phyloP scores from a whole-genome alignment of 2,329 filamentous ascomycete species.

The Cercospora citrullina region DNA sequence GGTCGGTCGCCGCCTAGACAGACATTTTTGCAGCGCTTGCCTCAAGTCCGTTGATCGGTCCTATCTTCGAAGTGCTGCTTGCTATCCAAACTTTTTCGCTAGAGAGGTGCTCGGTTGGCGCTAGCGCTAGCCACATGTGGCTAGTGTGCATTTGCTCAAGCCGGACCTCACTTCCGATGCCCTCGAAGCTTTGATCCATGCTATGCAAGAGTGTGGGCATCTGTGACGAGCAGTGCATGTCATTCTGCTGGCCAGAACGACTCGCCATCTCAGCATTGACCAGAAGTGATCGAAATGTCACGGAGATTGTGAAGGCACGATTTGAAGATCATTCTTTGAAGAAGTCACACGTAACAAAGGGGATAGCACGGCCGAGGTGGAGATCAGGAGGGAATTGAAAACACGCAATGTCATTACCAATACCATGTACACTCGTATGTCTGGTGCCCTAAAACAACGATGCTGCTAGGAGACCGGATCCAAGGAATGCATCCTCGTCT shows the following conservation, averaged over 20 bases:
- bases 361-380: background rate
- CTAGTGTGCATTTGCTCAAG: background rate
- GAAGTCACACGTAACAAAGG: background rate
- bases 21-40: background rate
- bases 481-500: background rate
- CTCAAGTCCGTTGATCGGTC: background rate
- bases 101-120: background rate
- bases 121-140: constrained; percentile 2
- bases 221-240: background rate
- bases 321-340: background rate
- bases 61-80: background rate
- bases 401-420: background rate
- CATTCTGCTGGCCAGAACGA: background rate
- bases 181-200: background rate
- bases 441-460: background rate
- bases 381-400: background rate
- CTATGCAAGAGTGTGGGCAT: background rate
- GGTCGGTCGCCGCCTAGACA: background rate
- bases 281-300: background rate
- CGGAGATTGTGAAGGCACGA: background rate
- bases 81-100: constrained; percentile 4
- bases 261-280: background rate
- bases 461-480: background rate
- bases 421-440: background rate
- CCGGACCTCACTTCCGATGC: constrained; percentile 1